Base-by-base conservation (phyloP, 345 rosid genomes). In the Brassica rapa region DNA sequence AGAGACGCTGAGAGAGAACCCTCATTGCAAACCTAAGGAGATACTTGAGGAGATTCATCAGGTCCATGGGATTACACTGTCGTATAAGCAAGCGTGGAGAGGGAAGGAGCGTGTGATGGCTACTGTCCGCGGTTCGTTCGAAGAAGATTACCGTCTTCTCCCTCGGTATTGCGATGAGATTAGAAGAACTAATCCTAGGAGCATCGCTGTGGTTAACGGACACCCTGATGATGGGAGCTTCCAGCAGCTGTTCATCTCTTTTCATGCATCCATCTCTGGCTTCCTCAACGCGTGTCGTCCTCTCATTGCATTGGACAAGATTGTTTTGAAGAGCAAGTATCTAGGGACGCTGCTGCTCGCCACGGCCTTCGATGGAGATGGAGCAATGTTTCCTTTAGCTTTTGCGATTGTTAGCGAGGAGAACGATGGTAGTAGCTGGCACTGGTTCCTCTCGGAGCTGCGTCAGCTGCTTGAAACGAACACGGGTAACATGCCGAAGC, bases 31-130 rank as follows among this genome's bases (percentile, higher is more conserved):
- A 88, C 98, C 99, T 16, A 95, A 95, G 86, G 98, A 91, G 86
- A 95, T 93, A 81, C 81, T 91, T 41, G 99, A 93, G 83, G 96
- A 95, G 85, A 95, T 95, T 73, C 99, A 95, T 74, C 87, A 94
- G 70, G 87, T 85, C 49, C 99, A 93, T 78, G 99, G 99, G 8
- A 95, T 95, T 32, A 89, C 99, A 24, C 77, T 93, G 59, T 90
- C 99, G 6, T 95, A 91, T 84, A 95, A 95, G 86, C 99, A 93
- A 87, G 98, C 99, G 24, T 95, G 99, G 99, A 87, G 99, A 61
- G 99, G 99, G 67, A 95, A 95, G 83, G 98, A 95, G 77, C 94
- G 96, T 14, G 89, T 93, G 59, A 93, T 93, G 98, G 93, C 97
- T 76, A 88, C 88, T 49, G 89, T 95, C 87, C 93, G 98, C 21